These are phyloP conservation scores for Sordariomycetes sp. DNA, from an alignment of 2,329 filamentous ascomycete species.

Conservation along the genomic window DNA sequence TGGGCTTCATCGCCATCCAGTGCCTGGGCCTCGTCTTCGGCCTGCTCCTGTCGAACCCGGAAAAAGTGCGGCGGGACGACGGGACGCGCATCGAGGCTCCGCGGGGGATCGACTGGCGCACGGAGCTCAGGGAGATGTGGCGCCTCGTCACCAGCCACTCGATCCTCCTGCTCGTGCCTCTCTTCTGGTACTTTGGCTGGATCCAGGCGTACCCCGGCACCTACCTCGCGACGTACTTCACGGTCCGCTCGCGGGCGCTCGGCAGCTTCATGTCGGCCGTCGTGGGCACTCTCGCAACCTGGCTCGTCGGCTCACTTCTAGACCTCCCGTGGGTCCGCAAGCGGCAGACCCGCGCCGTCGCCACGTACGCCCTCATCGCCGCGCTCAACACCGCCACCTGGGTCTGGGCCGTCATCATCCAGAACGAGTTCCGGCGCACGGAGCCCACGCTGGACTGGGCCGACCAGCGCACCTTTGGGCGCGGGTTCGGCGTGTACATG, in stretches of 20 bases:
- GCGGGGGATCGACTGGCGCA: not conserved
- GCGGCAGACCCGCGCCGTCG: no score
- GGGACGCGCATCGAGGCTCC: conserved; percentile 7
- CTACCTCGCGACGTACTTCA: not conserved
- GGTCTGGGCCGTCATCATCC: conserved; percentile 44
- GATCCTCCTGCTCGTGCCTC: conserved; percentile 6
- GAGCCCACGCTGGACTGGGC: conserved; percentile 3
- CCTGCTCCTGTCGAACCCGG: conserved; percentile 10
- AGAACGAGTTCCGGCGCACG: conserved; percentile 4
- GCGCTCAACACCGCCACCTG: no score
- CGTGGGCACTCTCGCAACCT: conserved; percentile 12
- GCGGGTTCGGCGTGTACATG: conserved; percentile 19
- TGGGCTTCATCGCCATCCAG: not conserved
- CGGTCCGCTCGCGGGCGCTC: not conserved
- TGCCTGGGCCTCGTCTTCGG: not conserved
- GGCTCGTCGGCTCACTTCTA: conserved; percentile 9
- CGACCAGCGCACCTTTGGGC: conserved; percentile 12
- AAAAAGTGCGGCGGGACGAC: conserved; percentile 15
- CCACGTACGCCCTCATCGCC: no score
- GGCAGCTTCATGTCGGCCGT: conserved; percentile 6
- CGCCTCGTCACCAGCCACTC: not conserved
- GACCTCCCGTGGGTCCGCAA: no score
- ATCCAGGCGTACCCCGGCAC: conserved; percentile 8
- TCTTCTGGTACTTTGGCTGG: conserved; percentile 8
- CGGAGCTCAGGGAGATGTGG: conserved; percentile 1